These are phyloP conservation scores for Ceratobasidium sp. DNA, from an alignment of 1,284 basidiomycete genomes.

Conservation along the genomic window DNA sequence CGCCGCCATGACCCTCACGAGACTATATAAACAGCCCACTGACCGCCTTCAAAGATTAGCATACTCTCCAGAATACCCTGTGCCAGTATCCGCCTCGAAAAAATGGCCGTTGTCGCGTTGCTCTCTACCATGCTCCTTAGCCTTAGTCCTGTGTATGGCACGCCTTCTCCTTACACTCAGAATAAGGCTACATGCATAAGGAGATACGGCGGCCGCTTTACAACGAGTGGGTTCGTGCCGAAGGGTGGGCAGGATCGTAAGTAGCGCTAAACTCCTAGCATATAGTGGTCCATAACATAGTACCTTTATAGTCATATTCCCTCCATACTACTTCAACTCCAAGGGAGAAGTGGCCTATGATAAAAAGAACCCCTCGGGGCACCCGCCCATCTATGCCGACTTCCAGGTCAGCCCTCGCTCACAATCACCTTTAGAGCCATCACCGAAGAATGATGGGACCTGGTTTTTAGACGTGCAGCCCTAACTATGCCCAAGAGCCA, in stretches of 20 bases:
- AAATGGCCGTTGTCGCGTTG: neutral
- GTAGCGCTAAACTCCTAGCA: neutral
- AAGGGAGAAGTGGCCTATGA: neutral
- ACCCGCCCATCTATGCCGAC: slow-evolving; percentile 1
- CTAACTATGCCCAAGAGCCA: neutral
- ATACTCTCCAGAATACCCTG: too few species aligned
- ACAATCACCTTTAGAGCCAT: too few species aligned
- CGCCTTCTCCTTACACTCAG: neutral
- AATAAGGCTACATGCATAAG: neutral
- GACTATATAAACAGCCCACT: too few species aligned
- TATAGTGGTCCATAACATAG: neutral
- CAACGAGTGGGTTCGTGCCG: slow-evolving; percentile 10
- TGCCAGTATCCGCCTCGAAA: too few species aligned
- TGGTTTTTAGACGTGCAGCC: neutral
- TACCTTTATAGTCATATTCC: neutral
- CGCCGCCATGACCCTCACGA: too few species aligned
- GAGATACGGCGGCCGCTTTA: slow-evolving; percentile 12
- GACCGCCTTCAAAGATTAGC: too few species aligned
- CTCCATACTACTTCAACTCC: slow-evolving; percentile 9
- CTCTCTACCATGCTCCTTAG: neutral
- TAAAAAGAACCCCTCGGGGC: slow-evolving; percentile 14
- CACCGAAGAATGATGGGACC: too few species aligned
- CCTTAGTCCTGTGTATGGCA: neutral
- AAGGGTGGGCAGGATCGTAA: neutral
- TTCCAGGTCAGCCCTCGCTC: neutral